Percentiles rank a stretch among this genome's conserved stretches.
phyloP scores from a whole-genome alignment of 1,139 yeast genomes.

The Citeromyces hawaiiensis region DNA sequence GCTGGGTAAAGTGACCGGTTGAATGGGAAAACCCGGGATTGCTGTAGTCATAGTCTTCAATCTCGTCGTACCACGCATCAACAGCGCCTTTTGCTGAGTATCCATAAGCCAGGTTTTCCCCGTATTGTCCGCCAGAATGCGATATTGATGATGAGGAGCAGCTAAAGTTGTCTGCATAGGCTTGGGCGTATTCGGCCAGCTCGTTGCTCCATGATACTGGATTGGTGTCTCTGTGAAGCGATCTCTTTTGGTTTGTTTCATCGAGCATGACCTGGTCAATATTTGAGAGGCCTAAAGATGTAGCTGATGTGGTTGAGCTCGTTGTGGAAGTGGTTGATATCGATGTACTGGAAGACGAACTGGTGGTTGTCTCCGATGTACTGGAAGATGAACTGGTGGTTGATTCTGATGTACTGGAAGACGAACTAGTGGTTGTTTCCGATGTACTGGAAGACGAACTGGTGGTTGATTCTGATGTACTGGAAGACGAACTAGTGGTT shows the following conservation, averaged over 20 bases:
- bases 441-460: constrained; percentile 22
- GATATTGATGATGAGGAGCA: constrained; percentile 45
- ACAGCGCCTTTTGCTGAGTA: constrained; percentile 34
- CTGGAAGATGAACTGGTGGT: not conserved
- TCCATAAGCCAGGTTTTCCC: constrained; percentile 43
- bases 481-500: too few species aligned
- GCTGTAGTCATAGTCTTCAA: constrained; percentile 38
- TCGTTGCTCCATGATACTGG: constrained; percentile 47
- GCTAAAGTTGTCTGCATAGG: constrained; percentile 53
- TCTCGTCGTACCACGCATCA: constrained; percentile 78
- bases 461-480: constrained; percentile 12
- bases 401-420: constrained; percentile 25
- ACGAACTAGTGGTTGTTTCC: constrained; percentile 54
- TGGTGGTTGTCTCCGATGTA: constrained; percentile 4
- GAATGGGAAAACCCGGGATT: constrained; percentile 27
- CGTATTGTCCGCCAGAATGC: constrained; percentile 65
- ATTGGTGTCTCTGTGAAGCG: constrained; percentile 44
- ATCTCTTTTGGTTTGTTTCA: constrained; percentile 59
- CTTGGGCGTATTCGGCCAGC: constrained; percentile 55
- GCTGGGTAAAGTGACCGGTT: constrained; percentile 58
- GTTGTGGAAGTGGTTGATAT: constrained; percentile 12
- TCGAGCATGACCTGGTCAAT: constrained; percentile 29
- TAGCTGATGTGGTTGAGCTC: constrained; percentile 9
- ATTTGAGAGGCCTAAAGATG: constrained; percentile 25
- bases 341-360: constrained; percentile 7